Base-by-base conservation (phyloP, 148 eudicot genomes). In the Nepenthes gracilis region DNA sequence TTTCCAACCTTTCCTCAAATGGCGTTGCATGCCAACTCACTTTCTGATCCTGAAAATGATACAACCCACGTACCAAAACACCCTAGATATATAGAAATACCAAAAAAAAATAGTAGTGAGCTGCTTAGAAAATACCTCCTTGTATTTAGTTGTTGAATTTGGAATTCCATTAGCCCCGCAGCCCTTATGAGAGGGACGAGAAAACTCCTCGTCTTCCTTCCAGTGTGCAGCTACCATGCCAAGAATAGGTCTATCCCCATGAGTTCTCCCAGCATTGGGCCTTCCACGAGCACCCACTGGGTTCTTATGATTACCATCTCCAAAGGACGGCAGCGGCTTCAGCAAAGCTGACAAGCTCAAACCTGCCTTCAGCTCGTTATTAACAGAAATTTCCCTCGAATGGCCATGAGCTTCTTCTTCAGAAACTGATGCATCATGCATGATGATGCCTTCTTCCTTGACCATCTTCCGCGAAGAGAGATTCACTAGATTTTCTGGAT, bases 81-180 rank as follows among this genome's bases (percentile, higher is more conserved):
- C 12, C 9, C 6, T 51, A 36, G 2, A 15, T 9, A 12, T 12
- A 12, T 33, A 23, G 43, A 2, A 6, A 47, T 36, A 70, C 56
- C 35, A 61, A 59, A 45, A 11, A 36, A 50, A 43, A 53, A 23
- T 23, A 1, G 54, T 37, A 9, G 40, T 6, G 9, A 23, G 23
- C 23, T 23, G 23, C 23, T 23, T 33, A 2, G 40, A 35, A 37
- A 12, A n/a, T 58, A 86, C 99, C 99, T 94, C 95, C 77, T 89
- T 89, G 73, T 94, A 94, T 70, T 94, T 94, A 53, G 79, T 80
- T 9, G 97, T 94, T 57, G 99, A 84, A 74, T 89, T 94, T 23
- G 97, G 97, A 61, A 94, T 94, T 43, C 99, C 99, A 74, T 89
- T 94, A 13, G 87, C 99, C 79, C 81, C 95, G 84, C 89, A 85